Evolutionary conservation across 2,329 filamentous ascomycete species (phyloP).

Genomic region (Akanthomyces uredinophilus): DNA sequence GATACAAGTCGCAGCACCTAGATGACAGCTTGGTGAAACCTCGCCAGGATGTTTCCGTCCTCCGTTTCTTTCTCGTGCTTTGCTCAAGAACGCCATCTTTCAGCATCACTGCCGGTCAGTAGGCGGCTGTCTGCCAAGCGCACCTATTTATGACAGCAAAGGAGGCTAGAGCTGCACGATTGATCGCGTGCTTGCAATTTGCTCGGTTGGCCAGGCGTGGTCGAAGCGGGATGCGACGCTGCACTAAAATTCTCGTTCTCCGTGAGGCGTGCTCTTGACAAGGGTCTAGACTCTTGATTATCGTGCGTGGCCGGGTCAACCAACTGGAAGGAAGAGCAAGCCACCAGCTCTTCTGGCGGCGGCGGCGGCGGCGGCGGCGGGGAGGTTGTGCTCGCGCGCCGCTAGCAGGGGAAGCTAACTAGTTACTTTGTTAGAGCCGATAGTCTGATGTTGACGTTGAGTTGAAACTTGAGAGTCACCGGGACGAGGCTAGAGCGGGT

Average conservation of each 20-base stretch:
- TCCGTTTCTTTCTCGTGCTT: neutral
- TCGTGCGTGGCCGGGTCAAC: neutral
- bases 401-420: neutral
- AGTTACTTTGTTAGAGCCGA: neutral
- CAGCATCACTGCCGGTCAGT: neutral
- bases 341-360: neutral
- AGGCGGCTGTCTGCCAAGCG: neutral
- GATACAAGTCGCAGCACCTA: neutral
- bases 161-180: constrained; percentile 3
- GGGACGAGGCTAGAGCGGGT: constrained; percentile 2
- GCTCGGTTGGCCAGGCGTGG: neutral
- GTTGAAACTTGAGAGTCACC: neutral
- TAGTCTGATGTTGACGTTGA: neutral
- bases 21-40: neutral
- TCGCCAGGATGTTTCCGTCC: neutral
- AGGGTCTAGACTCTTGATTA: neutral
- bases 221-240: neutral
- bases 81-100: neutral
- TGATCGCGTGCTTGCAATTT: neutral
- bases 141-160: neutral
- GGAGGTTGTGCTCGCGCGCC: neutral
- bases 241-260: neutral
- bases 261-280: neutral
- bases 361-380: too few species aligned
- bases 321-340: neutral